phyloP scores from a whole-genome alignment of 2,329 filamentous ascomycete genomes.

The Ambrosiella beaveri region DNA sequence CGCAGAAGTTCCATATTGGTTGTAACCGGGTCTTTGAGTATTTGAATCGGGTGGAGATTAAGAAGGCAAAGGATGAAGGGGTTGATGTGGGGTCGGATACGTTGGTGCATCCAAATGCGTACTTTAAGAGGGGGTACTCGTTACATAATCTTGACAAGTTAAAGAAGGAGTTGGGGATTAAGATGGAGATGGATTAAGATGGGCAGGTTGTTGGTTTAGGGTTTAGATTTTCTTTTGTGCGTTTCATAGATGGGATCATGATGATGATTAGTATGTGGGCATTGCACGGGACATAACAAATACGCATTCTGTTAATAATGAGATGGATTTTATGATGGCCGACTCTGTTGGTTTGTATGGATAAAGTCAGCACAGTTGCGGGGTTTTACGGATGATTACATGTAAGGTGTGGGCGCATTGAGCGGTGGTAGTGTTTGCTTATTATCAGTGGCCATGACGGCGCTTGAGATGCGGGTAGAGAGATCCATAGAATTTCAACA shows the following conservation, averaged over 20 bases:
- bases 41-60: conserved; percentile 62
- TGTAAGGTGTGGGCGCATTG: background rate
- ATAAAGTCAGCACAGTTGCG: background rate
- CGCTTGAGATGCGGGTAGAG: background rate
- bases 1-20: conserved; percentile 80
- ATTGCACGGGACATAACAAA: background rate
- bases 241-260: background rate
- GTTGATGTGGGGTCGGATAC: conserved; percentile 59
- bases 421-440: background rate
- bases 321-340: background rate
- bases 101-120: conserved; percentile 93
- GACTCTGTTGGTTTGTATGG: background rate
- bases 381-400: background rate
- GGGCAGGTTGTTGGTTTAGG: too few species aligned
- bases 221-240: background rate
- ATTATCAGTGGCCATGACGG: background rate
- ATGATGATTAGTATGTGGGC: background rate
- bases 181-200: conserved; percentile 4
- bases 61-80: conserved; percentile 56
- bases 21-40: conserved; percentile 95
- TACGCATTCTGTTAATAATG: too few species aligned
- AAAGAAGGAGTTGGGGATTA: background rate
- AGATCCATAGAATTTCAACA: background rate
- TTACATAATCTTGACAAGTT: conserved; percentile 55
- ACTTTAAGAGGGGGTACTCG: conserved; percentile 87